phyloP scores from a whole-genome alignment of 116 monocot genomes.

The Zostera marina region DNA sequence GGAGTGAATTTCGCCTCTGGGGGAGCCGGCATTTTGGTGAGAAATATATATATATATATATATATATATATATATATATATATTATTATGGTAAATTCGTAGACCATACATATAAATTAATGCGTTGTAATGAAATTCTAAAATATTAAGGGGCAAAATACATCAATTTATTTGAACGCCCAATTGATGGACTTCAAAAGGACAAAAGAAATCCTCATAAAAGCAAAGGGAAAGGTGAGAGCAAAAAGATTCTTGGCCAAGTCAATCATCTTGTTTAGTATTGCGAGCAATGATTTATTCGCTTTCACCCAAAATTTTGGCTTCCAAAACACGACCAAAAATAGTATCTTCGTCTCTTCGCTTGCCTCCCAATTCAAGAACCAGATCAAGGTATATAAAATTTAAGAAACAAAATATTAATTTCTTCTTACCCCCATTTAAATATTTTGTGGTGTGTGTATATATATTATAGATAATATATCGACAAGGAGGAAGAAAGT shows the following conservation, averaged over 20 bases:
- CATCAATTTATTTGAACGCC: too few relatives aligned
- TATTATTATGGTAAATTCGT: neutral
- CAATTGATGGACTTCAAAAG: too few relatives aligned
- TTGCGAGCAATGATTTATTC: constrained; percentile 26
- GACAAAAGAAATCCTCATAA: too few relatives aligned
- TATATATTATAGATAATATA: constrained; percentile 5
- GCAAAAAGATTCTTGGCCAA: too few relatives aligned
- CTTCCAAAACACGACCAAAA: constrained; percentile 2
- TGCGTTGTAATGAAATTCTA: too few relatives aligned
- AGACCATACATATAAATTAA: neutral
- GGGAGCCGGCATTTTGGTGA: constrained; percentile 9
- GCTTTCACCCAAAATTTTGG: neutral
- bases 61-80: too few relatives aligned
- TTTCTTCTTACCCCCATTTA: too few relatives aligned
- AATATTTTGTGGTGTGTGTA: neutral
- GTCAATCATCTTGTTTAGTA: too few relatives aligned
- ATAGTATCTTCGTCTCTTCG: constrained; percentile 5
- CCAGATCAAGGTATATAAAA: constrained; percentile 9
- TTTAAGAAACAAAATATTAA: too few relatives aligned
- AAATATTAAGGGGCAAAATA: too few relatives aligned
- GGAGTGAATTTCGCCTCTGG: constrained; percentile 24
- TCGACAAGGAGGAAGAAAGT: constrained; percentile 13
- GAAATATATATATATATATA: too few relatives aligned
- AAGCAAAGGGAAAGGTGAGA: too few relatives aligned
- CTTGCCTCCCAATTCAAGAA: constrained; percentile 8